Evolutionary conservation across 805 yeast species (phyloP).

Genomic region (Cyberlindnera suaveolens): DNA sequence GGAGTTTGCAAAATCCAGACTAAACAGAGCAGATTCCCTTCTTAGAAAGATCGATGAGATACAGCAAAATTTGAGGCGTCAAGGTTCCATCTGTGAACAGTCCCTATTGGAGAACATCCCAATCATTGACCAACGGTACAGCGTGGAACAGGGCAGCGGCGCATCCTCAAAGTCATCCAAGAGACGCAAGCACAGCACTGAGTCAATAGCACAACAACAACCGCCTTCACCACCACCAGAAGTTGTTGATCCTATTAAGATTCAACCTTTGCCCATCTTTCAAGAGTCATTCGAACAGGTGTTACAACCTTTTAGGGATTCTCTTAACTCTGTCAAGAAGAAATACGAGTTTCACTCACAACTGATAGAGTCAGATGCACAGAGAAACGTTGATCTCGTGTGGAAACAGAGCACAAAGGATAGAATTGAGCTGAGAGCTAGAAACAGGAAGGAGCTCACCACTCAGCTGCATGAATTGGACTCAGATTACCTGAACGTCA

Average conservation of each 20-base stretch:
- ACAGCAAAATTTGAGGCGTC: conserved; percentile 19
- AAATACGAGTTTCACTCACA: conserved; percentile 15
- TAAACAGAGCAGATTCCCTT: conserved; percentile 27
- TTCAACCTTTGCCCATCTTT: conserved; percentile 16
- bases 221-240: conserved; percentile 14
- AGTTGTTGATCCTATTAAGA: conserved; percentile 8
- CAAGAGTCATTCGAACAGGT: conserved; percentile 17
- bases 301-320: conserved; percentile 11
- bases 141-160: conserved; percentile 8
- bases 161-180: neutral
- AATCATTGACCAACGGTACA: conserved; percentile 6
- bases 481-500: conserved; percentile 13
- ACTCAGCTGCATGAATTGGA: conserved; percentile 4
- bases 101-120: conserved; percentile 16
- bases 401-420: conserved; percentile 21
- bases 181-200: conserved; percentile 1
- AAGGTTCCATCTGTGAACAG: conserved; percentile 14
- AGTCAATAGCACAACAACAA: neutral
- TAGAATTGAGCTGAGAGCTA: conserved; percentile 10
- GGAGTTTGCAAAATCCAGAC: conserved; percentile 25
- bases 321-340: conserved; percentile 8
- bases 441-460: neutral
- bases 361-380: conserved; percentile 15
- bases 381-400: conserved; percentile 10
- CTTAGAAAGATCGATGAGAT: conserved; percentile 27